Conservation (phyloP, 1,284 basidiomycete species). For the Ceratobasidium sp. region DNA sequence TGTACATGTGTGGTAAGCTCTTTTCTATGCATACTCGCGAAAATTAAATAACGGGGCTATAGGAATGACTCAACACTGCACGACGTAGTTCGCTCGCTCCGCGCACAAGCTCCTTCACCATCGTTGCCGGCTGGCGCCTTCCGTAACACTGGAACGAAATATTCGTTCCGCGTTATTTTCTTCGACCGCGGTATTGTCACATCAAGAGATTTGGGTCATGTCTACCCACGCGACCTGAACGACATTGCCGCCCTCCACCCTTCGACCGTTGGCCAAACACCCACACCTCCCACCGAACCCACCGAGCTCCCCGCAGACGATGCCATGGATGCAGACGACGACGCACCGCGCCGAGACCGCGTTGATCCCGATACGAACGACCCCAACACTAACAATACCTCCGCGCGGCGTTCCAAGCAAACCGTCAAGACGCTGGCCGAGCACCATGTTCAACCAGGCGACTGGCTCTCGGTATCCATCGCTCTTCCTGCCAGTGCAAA, state of each 20-base stretch:
- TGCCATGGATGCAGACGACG: constrained; percentile 51
- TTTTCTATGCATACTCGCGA: neutral
- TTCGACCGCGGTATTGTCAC: constrained; percentile 80
- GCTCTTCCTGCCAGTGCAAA: constrained; percentile 63
- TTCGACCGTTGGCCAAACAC: constrained; percentile 51
- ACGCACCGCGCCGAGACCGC: constrained; percentile 52
- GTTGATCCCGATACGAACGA: constrained; percentile 62
- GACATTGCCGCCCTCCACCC: constrained; percentile 72
- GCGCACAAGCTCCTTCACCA: constrained; percentile 61
- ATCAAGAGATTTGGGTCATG: constrained; percentile 79
- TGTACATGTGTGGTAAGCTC: constrained; percentile 75
- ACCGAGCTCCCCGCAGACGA: constrained; percentile 65
- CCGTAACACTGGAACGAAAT: constrained; percentile 80
- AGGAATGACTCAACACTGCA: constrained; percentile 84
- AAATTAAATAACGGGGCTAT: constrained; percentile 15
- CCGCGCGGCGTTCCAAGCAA: constrained; percentile 21
- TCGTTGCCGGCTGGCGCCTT: constrained; percentile 74
- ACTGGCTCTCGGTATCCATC: constrained; percentile 77
- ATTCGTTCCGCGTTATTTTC: constrained; percentile 80
- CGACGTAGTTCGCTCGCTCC: constrained; percentile 79
- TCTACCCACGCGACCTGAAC: constrained; percentile 82
- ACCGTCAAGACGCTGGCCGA: constrained; percentile 72
- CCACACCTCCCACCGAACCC: constrained; percentile 27
- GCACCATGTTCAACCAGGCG: constrained; percentile 79
- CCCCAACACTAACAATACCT: constrained; percentile 59